Evolutionary conservation across 768 basidiomycete genomes (phyloP).

Genomic region (Mycena crocata): DNA sequence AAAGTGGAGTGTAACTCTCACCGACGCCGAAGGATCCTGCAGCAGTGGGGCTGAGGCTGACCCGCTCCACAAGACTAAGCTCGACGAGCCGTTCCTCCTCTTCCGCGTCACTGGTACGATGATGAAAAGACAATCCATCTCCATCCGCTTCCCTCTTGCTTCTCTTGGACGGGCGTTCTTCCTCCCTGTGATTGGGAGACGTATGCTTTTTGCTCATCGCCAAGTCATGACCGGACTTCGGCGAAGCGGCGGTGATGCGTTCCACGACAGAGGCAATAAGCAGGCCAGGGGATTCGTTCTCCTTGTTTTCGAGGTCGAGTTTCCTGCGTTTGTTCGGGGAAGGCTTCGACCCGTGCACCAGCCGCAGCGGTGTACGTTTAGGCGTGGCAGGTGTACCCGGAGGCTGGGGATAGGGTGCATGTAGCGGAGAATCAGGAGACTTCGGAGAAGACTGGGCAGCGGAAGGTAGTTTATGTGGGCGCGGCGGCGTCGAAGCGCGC

Average conservation of each 20-base stretch:
- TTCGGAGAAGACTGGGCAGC: conserved; percentile 40
- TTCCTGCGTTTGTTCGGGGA: conserved; percentile 53
- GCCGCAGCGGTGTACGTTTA: conserved; percentile 38
- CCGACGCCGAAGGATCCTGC: conserved; percentile 34
- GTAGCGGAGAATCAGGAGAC: conserved; percentile 38
- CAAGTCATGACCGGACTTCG: conserved; percentile 32
- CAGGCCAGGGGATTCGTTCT: conserved; percentile 63
- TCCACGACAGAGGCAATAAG: conserved; percentile 55
- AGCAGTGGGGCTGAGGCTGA: not conserved
- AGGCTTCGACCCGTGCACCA: conserved; percentile 35
- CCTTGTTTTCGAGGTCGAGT: conserved; percentile 60
- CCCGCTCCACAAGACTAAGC: conserved; percentile 26
- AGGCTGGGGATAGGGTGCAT: conserved; percentile 39
- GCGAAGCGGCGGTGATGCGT: conserved; percentile 55
- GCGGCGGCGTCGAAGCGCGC: conserved; percentile 45
- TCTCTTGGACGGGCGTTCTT: conserved; percentile 44
- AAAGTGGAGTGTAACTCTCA: conserved; percentile 23
- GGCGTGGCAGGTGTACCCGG: conserved; percentile 54
- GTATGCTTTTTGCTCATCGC: conserved; percentile 57
- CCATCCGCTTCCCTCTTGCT: conserved; percentile 36
- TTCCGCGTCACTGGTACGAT: conserved; percentile 29
- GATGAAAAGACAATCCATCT: conserved; percentile 27
- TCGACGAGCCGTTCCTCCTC: conserved; percentile 34
- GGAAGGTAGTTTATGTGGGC: conserved; percentile 50
- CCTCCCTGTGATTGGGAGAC: conserved; percentile 49